phyloP scores from a whole-genome alignment of 495 filamentous ascomycete genomes.

The Cercophora scortea region DNA sequence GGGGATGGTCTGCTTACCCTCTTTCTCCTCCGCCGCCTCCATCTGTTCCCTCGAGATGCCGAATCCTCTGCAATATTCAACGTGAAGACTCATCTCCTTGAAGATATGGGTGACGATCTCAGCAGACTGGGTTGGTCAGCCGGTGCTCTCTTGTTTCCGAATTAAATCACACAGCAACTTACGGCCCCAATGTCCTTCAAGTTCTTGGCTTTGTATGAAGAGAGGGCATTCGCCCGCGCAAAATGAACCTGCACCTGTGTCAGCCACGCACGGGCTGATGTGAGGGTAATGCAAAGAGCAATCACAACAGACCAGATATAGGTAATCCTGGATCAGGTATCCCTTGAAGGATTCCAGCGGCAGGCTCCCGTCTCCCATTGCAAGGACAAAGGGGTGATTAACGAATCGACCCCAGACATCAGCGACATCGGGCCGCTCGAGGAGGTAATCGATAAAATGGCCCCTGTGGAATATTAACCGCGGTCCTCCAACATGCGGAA shows the following conservation, averaged over 20 bases:
- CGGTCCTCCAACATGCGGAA: too few relatives aligned
- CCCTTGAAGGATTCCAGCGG: constrained; percentile 68
- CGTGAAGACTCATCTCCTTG: constrained; percentile 70
- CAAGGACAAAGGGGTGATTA: constrained; percentile 70
- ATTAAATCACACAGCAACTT: constrained; percentile 8
- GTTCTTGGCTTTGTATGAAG: constrained; percentile 68
- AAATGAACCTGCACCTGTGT: constrained; percentile 54
- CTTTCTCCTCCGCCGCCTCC: constrained; percentile 61
- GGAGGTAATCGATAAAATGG: constrained; percentile 73
- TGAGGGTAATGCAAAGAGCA: not conserved
- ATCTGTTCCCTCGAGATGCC: constrained; percentile 72
- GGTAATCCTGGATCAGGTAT: constrained; percentile 84
- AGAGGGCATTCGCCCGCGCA: constrained; percentile 73
- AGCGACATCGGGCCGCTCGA: constrained; percentile 67
- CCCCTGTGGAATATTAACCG: constrained; percentile 40
- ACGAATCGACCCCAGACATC: constrained; percentile 64
- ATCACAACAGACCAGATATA: constrained; percentile 61
- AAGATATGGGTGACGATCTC: constrained; percentile 65
- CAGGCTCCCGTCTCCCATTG: constrained; percentile 67
- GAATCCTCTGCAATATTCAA: constrained; percentile 72
- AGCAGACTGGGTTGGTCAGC: constrained; percentile 47
- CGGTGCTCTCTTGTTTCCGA: not conserved
- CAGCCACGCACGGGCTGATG: not conserved
- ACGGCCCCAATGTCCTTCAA: constrained; percentile 65
- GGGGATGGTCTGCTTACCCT: constrained; percentile 42